Conservation (phyloP, 2,329 filamentous ascomycete species). For the Aspergillus udagawae region DNA sequence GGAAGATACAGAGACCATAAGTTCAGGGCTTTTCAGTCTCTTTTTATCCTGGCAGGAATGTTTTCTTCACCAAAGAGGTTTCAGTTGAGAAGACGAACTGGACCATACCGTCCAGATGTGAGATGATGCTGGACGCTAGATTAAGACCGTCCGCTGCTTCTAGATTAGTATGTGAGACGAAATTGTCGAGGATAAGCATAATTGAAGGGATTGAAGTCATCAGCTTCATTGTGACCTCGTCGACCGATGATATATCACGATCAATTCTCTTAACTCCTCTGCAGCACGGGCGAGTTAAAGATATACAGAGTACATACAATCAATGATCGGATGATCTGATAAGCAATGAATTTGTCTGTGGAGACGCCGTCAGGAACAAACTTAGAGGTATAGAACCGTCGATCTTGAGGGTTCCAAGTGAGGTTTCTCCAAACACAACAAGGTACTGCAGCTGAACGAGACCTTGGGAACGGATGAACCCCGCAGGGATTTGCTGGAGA, state of each 20-base stretch:
- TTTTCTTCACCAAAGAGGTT: too few relatives aligned
- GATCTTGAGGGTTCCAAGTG: neutral
- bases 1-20: too few relatives aligned
- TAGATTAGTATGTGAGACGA: neutral
- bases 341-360: neutral
- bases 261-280: neutral
- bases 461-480: neutral
- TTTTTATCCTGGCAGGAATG: too few relatives aligned
- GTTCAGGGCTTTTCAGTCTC: too few relatives aligned
- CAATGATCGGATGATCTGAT: neutral
- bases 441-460: neutral
- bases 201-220: neutral
- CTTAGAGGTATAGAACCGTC: neutral
- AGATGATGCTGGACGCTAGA: too few relatives aligned
- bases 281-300: neutral
- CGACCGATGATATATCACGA: neutral
- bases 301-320: too few relatives aligned
- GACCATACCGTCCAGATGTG: too few relatives aligned
- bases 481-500: neutral
- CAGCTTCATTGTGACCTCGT: too few relatives aligned
- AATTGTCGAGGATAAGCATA: neutral
- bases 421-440: neutral
- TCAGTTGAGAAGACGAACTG: too few relatives aligned
- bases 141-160: too few relatives aligned
- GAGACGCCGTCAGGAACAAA: neutral